A percentile compares a stretch with the other conserved stretches of the same genome.
Conservation (phyloP, 169 alveolate genomes). For the Theileria parva region DNA sequence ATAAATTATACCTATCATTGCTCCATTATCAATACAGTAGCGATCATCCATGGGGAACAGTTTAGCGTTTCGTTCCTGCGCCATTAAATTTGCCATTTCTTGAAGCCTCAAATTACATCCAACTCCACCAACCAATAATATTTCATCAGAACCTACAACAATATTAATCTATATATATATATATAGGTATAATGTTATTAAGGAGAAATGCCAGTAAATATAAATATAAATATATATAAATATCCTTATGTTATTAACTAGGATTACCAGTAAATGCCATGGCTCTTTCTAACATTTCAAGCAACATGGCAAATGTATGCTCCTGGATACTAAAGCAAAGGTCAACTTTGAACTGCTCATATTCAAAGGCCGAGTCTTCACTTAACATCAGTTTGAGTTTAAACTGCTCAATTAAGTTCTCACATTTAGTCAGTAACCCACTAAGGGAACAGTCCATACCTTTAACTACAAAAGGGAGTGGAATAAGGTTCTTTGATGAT, state of each 20-base stretch:
- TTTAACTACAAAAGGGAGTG: slow-evolving; percentile 94
- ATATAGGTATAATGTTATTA: not conserved
- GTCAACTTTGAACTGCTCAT: slow-evolving; percentile 27
- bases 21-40: slow-evolving; percentile 99
- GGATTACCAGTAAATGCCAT: slow-evolving; percentile 90
- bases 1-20: slow-evolving; percentile 90
- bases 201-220: no score
- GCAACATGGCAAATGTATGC: slow-evolving; percentile 95
- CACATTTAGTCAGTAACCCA: slow-evolving; percentile 82
- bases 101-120: slow-evolving; percentile 96
- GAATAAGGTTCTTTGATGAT: slow-evolving; percentile 77
- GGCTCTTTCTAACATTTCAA: slow-evolving; percentile 98
- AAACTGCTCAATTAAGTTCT: slow-evolving; percentile 52
- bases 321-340: slow-evolving; percentile 94
- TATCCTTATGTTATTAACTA: not conserved
- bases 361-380: slow-evolving; percentile 19
- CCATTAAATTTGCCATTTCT: slow-evolving; percentile 92
- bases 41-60: slow-evolving; percentile 98
- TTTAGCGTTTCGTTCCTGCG: slow-evolving; percentile 91
- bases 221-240: not conserved
- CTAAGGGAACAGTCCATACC: slow-evolving; percentile 98
- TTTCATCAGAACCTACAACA: slow-evolving; percentile 81
- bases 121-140: slow-evolving; percentile 98
- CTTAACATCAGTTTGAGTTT: slow-evolving; percentile 11
- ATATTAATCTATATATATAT: not conserved